These are phyloP conservation scores for Harringtonia aguacate DNA, from an alignment of 2,329 filamentous ascomycete genomes.

Conservation along the genomic window DNA sequence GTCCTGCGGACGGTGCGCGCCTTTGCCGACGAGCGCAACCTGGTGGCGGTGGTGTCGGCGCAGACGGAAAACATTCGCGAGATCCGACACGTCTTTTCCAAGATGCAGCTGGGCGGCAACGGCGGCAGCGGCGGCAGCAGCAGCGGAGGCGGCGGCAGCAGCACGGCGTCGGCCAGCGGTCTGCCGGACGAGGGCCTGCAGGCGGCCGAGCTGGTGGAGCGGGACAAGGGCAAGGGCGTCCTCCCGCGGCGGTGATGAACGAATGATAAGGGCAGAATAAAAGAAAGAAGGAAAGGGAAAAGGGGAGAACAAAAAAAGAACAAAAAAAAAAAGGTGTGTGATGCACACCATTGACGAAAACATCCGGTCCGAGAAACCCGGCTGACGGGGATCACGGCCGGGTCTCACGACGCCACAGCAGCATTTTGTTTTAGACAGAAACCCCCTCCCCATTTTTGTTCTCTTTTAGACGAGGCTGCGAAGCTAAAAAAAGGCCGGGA, in stretches of 20 bases:
- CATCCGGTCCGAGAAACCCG: no score
- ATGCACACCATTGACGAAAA: no score
- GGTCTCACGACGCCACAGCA: no score
- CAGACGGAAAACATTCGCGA: slow-evolving; percentile 59
- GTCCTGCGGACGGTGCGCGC: slow-evolving; percentile 67
- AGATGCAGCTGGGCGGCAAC: slow-evolving; percentile 35
- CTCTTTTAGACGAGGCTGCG: no score
- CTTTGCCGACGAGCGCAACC: slow-evolving; percentile 69
- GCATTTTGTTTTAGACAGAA: no score
- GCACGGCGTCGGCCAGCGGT: not conserved
- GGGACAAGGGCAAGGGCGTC: not conserved
- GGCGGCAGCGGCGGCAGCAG: not conserved
- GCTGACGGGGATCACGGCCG: no score
- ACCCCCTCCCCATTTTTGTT: no score
- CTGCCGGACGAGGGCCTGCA: not conserved
- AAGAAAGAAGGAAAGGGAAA: not conserved
- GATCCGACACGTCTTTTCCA: slow-evolving; percentile 63
- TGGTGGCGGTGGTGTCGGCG: slow-evolving; percentile 43
- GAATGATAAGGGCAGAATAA: not conserved
- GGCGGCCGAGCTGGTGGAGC: not conserved
- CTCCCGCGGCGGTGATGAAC: not conserved
- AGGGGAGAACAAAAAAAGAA: not conserved
- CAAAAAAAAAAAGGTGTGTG: no score
- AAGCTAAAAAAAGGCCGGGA: no score
- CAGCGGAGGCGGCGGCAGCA: not conserved